Evolutionary conservation across 2,329 filamentous ascomycete genomes (phyloP).

Genomic region (Metarhizium humberi): DNA sequence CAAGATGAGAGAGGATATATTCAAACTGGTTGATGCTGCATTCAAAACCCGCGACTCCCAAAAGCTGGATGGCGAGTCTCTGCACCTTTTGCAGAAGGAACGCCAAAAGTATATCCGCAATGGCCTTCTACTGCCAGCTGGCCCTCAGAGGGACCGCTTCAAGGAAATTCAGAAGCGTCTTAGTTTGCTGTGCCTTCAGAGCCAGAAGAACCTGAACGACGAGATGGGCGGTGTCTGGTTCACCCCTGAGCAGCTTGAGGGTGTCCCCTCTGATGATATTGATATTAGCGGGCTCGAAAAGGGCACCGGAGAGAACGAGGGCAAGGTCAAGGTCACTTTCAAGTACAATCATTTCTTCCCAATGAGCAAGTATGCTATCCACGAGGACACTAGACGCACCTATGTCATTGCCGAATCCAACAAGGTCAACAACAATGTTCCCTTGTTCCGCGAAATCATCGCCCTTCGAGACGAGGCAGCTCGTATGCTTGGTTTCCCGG

Average conservation of each 20-base stretch:
- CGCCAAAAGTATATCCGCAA: conserved; percentile 69
- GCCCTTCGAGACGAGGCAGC: conserved; percentile 70
- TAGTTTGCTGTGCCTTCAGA: conserved; percentile 63
- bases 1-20: conserved; percentile 75
- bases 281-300: conserved; percentile 56
- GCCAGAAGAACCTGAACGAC: conserved; percentile 75
- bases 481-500: conserved; percentile 64
- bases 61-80: conserved; percentile 56
- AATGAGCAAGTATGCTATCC: conserved; percentile 65
- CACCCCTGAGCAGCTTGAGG: conserved; percentile 61
- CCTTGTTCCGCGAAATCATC: conserved; percentile 66
- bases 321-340: conserved; percentile 67
- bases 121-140: conserved; percentile 62
- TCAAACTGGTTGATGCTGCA: conserved; percentile 52
- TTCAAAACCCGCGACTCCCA: conserved; percentile 42
- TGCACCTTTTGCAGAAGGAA: conserved; percentile 68
- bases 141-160: conserved; percentile 65
- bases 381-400: conserved; percentile 57
- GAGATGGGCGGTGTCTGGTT: conserved; percentile 78
- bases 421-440: conserved; percentile 58
- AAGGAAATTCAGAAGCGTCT: conserved; percentile 80
- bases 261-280: conserved; percentile 64
- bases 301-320: conserved; percentile 62
- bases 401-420: conserved; percentile 1
- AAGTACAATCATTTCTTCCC: conserved; percentile 80